Evolutionary conservation across 352 stramenopile species (phyloP).

Genomic region (Saprolegnia diclina): DNA sequence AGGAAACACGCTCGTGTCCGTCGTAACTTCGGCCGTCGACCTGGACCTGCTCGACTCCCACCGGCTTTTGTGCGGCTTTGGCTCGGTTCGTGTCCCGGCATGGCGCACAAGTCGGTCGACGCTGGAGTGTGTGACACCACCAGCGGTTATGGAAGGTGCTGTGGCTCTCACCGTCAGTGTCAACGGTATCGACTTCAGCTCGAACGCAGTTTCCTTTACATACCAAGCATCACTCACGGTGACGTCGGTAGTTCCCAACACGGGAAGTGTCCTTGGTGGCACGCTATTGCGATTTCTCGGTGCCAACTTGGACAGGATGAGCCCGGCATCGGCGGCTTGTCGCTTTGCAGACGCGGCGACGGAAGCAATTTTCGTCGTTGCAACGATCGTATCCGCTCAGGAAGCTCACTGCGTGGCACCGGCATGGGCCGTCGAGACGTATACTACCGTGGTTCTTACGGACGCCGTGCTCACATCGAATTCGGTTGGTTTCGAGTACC

Average conservation of each 20-base stretch:
- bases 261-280: not conserved
- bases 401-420: not conserved
- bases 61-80: constrained; percentile 10
- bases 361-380: not conserved
- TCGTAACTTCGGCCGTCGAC: not conserved
- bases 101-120: not conserved
- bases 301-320: not conserved
- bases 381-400: not conserved
- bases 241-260: not conserved
- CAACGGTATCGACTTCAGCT: constrained; percentile 20
- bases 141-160: not conserved
- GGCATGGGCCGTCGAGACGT: not conserved
- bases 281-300: not conserved
- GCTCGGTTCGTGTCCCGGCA: not conserved
- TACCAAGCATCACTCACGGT: not conserved
- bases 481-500: not conserved
- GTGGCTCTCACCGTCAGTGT: constrained; percentile 1
- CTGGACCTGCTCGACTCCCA: not conserved
- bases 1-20: not conserved
- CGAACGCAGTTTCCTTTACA: not conserved
- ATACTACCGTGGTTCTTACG: not conserved
- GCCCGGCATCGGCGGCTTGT: not conserved
- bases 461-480: not conserved
- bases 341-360: not conserved
- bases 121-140: constrained; percentile 12